A percentile compares a stretch with the other conserved stretches of the same genome.
Evolutionary conservation across 2,329 filamentous ascomycete genomes (phyloP).

Genomic region (Fusarium albidum): DNA sequence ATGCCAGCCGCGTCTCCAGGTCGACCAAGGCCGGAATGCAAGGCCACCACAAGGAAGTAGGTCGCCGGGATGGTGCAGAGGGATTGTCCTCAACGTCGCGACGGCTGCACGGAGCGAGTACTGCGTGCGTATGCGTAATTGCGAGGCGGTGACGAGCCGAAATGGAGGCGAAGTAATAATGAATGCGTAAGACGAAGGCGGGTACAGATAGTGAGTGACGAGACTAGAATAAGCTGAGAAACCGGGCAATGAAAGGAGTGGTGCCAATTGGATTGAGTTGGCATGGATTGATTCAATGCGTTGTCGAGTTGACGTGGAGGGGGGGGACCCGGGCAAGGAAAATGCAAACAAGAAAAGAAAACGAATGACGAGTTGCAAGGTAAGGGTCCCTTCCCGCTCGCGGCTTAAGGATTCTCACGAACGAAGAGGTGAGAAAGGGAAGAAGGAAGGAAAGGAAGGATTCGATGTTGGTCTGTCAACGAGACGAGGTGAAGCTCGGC

Average conservation of each 20-base stretch:
- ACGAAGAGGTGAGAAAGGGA: slow-evolving; percentile 36
- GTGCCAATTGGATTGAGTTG: slow-evolving; percentile 22
- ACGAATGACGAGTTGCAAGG: slow-evolving; percentile 37
- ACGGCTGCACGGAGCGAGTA: slow-evolving; percentile 4
- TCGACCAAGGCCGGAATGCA: slow-evolving; percentile 37
- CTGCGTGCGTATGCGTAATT: neutral
- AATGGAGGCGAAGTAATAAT: slow-evolving; percentile 28
- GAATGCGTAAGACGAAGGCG: slow-evolving; percentile 23
- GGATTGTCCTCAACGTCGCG: slow-evolving; percentile 11
- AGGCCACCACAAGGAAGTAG: slow-evolving; percentile 22
- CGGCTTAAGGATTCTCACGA: slow-evolving; percentile 37
- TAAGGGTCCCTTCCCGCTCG: slow-evolving; percentile 39
- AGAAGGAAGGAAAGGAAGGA: slow-evolving; percentile 19
- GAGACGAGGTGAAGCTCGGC: neutral
- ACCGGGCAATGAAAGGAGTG: slow-evolving; percentile 16
- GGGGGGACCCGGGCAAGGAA: slow-evolving; percentile 19
- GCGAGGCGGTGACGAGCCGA: slow-evolving; percentile 14
- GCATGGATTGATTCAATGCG: slow-evolving; percentile 4
- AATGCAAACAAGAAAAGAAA: slow-evolving; percentile 29
- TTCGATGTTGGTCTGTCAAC: neutral
- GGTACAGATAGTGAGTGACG: slow-evolving; percentile 30
- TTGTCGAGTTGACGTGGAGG: slow-evolving; percentile 29
- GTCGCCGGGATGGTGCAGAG: slow-evolving; percentile 19
- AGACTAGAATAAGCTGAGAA: slow-evolving; percentile 3
- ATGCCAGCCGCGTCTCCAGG: slow-evolving; percentile 30